A percentile compares a stretch with the other conserved stretches of the same genome.
Conservation (phyloP, 352 stramenopile genomes). For the Phytophthora rubi region DNA sequence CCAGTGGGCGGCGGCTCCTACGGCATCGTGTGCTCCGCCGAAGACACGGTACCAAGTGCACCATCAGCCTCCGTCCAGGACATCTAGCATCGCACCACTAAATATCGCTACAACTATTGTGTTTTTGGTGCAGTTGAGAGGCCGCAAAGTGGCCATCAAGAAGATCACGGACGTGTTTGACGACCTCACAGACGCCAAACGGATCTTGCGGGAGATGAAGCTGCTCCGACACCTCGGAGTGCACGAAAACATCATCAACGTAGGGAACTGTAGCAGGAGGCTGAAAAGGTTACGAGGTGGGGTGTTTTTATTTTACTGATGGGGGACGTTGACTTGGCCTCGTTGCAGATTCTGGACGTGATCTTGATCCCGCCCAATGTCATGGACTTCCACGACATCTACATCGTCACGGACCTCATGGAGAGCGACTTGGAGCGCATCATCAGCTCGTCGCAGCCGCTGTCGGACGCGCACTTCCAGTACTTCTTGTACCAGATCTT, state of each 20-base stretch:
- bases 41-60: constrained; percentile 78
- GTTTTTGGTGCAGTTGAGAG: constrained; percentile 56
- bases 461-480: constrained; percentile 89
- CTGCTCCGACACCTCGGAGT: constrained; percentile 91
- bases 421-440: constrained; percentile 93
- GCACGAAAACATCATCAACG: constrained; percentile 93
- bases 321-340: background rate
- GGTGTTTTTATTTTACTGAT: background rate
- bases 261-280: constrained; percentile 16
- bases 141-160: constrained; percentile 91
- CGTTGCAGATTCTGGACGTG: constrained; percentile 79
- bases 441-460: constrained; percentile 87
- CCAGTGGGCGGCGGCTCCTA: constrained; percentile 89
- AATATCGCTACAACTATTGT: background rate
- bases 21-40: constrained; percentile 91
- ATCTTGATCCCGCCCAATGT: constrained; percentile 83
- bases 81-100: background rate
- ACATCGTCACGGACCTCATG: constrained; percentile 93
- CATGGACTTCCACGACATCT: constrained; percentile 91
- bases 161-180: constrained; percentile 94
- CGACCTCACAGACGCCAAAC: constrained; percentile 93
- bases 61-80: background rate
- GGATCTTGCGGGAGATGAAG: constrained; percentile 94
- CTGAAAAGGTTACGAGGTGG: background rate
- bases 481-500: constrained; percentile 94